Percentiles rank a stretch among this genome's conserved stretches.
phyloP scores from a whole-genome alignment of 306 rosid genomes.

The Macrotyloma uniflorum region DNA sequence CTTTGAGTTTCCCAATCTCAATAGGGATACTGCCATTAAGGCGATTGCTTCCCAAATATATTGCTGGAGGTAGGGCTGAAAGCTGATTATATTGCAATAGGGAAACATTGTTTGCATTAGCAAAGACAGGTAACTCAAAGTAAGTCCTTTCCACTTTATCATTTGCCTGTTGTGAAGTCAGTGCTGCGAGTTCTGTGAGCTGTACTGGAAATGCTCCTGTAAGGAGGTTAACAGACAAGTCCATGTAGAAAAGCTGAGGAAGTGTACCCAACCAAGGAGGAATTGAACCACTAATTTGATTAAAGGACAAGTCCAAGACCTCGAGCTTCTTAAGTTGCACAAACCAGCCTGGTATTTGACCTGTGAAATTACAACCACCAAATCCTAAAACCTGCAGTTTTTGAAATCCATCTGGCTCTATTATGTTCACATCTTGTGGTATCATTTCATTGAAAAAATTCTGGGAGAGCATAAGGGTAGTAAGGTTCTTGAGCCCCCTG shows the following conservation, averaged over 20 bases:
- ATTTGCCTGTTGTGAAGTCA: slow-evolving; percentile 52
- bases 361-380: slow-evolving; percentile 77
- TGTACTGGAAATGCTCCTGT: slow-evolving; percentile 65
- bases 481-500: slow-evolving; percentile 64
- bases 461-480: slow-evolving; percentile 64
- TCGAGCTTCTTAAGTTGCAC: slow-evolving; percentile 61
- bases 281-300: slow-evolving; percentile 62
- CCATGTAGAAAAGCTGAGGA: slow-evolving; percentile 77
- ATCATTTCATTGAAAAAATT: slow-evolving; percentile 59
- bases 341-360: slow-evolving; percentile 82
- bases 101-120: slow-evolving; percentile 65
- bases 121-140: slow-evolving; percentile 87
- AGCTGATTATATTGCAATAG: slow-evolving; percentile 81
- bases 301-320: slow-evolving; percentile 79
- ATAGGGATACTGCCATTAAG: slow-evolving; percentile 68
- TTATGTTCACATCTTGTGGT: slow-evolving; percentile 55
- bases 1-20: slow-evolving; percentile 67
- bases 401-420: slow-evolving; percentile 64
- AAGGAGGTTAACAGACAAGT: slow-evolving; percentile 66
- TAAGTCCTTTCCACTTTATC: slow-evolving; percentile 54
- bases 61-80: slow-evolving; percentile 74
- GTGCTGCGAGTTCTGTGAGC: slow-evolving; percentile 61
- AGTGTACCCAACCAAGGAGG: slow-evolving; percentile 77
- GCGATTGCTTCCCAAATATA: slow-evolving; percentile 66
- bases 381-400: slow-evolving; percentile 68